phyloP scores from a whole-genome alignment of 106 monocot species.

The Dactylorhiza incarnata region DNA sequence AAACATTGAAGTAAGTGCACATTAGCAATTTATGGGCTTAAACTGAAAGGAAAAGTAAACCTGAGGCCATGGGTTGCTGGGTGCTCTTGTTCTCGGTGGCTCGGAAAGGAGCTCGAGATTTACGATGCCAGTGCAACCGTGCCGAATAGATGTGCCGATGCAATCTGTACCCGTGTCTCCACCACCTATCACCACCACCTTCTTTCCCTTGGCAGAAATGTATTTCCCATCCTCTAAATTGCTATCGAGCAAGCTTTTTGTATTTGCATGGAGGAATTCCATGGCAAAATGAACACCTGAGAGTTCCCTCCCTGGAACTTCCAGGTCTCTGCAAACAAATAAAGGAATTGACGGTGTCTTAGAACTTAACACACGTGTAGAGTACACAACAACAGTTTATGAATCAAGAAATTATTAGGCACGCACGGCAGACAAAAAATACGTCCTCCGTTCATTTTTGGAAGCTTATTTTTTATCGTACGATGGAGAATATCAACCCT shows the following conservation, averaged over 20 bases:
- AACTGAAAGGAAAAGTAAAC: slow-evolving; percentile 19
- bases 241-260: slow-evolving; percentile 97
- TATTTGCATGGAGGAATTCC: slow-evolving; percentile 97
- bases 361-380: not conserved
- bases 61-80: slow-evolving; percentile 98
- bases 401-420: too few species aligned
- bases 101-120: slow-evolving; percentile 88
- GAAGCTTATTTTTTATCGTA: too few species aligned
- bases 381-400: too few species aligned
- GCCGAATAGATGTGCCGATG: slow-evolving; percentile 92
- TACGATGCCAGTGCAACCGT: slow-evolving; percentile 72
- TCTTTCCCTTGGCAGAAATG: slow-evolving; percentile 90
- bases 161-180: slow-evolving; percentile 99
- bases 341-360: not conserved
- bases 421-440: too few species aligned
- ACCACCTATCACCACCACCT: slow-evolving; percentile 95
- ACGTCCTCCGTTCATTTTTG: too few species aligned
- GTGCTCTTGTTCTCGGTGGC: slow-evolving; percentile 70
- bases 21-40: not conserved
- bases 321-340: slow-evolving; percentile 60
- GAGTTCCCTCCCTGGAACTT: slow-evolving; percentile 76
- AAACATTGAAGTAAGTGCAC: not conserved
- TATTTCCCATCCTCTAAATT: slow-evolving; percentile 78
- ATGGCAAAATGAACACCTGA: slow-evolving; percentile 92
- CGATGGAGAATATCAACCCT: too few species aligned